phyloP scores from a whole-genome alignment of 768 basidiomycete genomes.

The Lentinula lateritia region DNA sequence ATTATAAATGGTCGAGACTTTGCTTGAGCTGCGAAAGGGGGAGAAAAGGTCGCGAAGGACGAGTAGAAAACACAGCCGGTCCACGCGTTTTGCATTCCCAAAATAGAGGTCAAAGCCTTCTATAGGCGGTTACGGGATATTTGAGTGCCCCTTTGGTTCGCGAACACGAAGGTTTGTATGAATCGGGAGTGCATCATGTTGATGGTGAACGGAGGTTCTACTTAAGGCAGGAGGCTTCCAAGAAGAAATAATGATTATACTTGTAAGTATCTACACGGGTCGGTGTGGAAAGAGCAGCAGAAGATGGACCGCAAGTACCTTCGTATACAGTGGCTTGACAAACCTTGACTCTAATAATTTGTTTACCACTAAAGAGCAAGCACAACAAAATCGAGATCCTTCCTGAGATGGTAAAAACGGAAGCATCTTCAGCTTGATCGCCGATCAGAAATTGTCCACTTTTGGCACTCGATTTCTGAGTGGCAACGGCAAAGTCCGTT shows the following conservation, averaged over 20 bases:
- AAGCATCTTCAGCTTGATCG: slow-evolving; percentile 6
- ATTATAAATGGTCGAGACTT: background rate
- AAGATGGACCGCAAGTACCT: too few species aligned
- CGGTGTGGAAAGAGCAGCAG: too few species aligned
- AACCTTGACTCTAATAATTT: too few species aligned
- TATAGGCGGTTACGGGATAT: background rate
- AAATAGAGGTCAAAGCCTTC: slow-evolving; percentile 5
- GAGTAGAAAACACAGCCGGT: background rate
- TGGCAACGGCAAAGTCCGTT: background rate
- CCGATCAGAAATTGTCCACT: slow-evolving; percentile 4
- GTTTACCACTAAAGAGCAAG: too few species aligned
- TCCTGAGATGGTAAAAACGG: slow-evolving; percentile 3
- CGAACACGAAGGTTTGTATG: background rate
- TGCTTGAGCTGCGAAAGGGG: background rate
- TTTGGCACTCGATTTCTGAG: background rate
- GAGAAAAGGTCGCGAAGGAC: background rate
- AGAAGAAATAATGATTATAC: background rate
- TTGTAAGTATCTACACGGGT: too few species aligned
- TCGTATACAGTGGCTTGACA: too few species aligned
- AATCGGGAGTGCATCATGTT: background rate
- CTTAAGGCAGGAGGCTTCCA: background rate
- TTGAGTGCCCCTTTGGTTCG: background rate
- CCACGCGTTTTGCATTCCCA: background rate
- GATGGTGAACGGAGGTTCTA: background rate
- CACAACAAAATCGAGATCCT: background rate